phyloP scores from a whole-genome alignment of 345 rosid species.

The Eucalyptus sideroxylon region DNA sequence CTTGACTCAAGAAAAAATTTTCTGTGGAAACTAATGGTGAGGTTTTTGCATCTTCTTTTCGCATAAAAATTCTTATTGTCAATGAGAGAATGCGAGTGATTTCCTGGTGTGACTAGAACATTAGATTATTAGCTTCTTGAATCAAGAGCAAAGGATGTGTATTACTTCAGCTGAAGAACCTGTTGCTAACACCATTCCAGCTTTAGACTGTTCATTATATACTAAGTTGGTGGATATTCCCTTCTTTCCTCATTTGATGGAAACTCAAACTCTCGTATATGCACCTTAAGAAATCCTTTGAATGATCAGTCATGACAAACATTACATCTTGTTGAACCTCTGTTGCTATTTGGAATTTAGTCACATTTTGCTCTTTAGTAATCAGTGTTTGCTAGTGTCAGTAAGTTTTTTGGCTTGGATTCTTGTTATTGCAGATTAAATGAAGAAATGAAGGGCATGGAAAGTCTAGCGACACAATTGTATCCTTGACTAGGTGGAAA shows the following conservation, averaged over 20 bases:
- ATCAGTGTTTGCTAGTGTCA: not conserved
- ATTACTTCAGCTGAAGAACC: not conserved
- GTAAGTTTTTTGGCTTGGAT: not conserved
- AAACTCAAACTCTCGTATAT: not conserved
- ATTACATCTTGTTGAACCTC: not conserved
- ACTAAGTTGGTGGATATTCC: not conserved
- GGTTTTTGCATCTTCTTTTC: not conserved
- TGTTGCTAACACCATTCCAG: not conserved
- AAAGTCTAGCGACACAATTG: conserved; percentile 56
- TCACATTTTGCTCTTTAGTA: not conserved
- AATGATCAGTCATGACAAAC: not conserved
- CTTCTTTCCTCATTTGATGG: not conserved
- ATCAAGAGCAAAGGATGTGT: not conserved
- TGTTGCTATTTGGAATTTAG: not conserved
- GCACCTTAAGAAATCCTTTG: not conserved
- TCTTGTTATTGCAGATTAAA: conserved; percentile 49
- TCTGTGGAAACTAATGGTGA: not conserved
- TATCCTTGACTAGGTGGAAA: conserved; percentile 38
- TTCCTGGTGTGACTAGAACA: not conserved
- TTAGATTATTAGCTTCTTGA: not conserved
- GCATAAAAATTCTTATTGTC: not conserved
- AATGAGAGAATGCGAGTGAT: not conserved
- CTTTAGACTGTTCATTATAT: not conserved
- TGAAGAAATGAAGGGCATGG: conserved; percentile 78
- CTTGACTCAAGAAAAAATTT: not conserved